Conservation (phyloP, 306 rosid species). For the Cucumis hystrix region DNA sequence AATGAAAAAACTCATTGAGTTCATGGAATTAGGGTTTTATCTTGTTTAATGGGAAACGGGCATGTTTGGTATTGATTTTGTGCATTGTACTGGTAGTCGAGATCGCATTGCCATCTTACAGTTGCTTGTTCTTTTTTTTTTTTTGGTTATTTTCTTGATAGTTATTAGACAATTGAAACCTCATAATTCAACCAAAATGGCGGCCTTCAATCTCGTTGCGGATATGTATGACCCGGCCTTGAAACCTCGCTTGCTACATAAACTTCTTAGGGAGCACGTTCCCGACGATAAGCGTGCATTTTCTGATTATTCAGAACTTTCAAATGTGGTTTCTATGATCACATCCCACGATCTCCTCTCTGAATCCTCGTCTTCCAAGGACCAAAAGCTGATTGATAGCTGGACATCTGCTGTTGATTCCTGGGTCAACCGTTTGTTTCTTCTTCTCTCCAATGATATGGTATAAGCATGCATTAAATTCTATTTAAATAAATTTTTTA, state of each 20-base stretch:
- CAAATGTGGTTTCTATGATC: slow-evolving; percentile 31
- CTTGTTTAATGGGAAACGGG: neutral
- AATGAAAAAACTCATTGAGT: neutral
- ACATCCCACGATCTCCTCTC: slow-evolving; percentile 50
- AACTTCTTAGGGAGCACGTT: slow-evolving; percentile 35
- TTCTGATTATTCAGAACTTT: slow-evolving; percentile 25
- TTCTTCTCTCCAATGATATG: slow-evolving; percentile 32
- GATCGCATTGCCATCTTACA: neutral
- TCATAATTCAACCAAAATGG: slow-evolving; percentile 26
- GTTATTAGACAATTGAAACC: neutral
- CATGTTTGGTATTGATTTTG: neutral
- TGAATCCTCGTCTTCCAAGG: slow-evolving; percentile 27
- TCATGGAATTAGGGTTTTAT: neutral
- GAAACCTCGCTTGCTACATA: slow-evolving; percentile 55
- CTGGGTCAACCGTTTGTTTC: slow-evolving; percentile 48
- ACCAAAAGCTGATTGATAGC: slow-evolving; percentile 18
- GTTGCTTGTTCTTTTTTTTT: neutral
- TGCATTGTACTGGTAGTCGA: neutral
- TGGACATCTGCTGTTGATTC: slow-evolving; percentile 66
- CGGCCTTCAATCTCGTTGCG: slow-evolving; percentile 35
- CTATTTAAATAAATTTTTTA: neutral
- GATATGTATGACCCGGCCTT: slow-evolving; percentile 57
- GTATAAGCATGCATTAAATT: slow-evolving; percentile 17
- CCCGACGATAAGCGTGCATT: slow-evolving; percentile 34
- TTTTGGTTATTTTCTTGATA: neutral